Base-by-base conservation (phyloP, 2,329 filamentous ascomycete genomes). In the Cadophora gregata region DNA sequence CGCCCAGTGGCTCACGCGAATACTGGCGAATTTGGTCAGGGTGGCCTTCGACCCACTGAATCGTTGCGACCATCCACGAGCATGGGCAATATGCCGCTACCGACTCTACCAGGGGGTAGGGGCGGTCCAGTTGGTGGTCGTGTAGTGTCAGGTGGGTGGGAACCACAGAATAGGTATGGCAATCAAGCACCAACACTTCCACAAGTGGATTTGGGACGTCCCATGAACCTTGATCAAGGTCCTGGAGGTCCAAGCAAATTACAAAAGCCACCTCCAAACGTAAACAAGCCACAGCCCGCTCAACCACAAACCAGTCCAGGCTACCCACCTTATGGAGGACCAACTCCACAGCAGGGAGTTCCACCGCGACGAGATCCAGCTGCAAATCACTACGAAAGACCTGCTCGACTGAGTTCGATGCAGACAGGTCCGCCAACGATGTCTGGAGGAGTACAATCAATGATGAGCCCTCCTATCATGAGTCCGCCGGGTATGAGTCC, bases 71-170 rank as follows among this genome's bases (percentile, higher is more conserved):
- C 75, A 36, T 81, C 82, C 2, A 80, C 84, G 59, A 82, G 83
- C 2, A 79, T 79, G 63, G 80, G 81, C 24, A 84, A 82, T 71
- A 77, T 86, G 61, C 79, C 83, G 53, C n/a, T 31, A 24, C 48
- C 36, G 14, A n/a, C 29, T 38, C 80, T 81, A 19, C 77, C 51
- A n/a, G 77, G 76, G 45, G 79, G 80, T 10, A 61, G 68, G 47
- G 70, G 70, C 42, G 59, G 64, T 6, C 67, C 67, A 12, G 45
- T 62, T 55, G 68, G 65, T 33, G 69, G 63, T 45, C 62, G 67
- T 33, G 79, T 81, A 19, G 73, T 77, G 12, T 83, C 82, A 10
- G 77, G 79, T 19, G 81, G 82, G 21, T 84, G 81, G 79, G 81
- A 82, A 33, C 78, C 79, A 21, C 82, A 82, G 69, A 72, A 74